Evolutionary conservation across 1,139 yeast species (phyloP).

Genomic region (Debaryomyces psychrophilus): DNA sequence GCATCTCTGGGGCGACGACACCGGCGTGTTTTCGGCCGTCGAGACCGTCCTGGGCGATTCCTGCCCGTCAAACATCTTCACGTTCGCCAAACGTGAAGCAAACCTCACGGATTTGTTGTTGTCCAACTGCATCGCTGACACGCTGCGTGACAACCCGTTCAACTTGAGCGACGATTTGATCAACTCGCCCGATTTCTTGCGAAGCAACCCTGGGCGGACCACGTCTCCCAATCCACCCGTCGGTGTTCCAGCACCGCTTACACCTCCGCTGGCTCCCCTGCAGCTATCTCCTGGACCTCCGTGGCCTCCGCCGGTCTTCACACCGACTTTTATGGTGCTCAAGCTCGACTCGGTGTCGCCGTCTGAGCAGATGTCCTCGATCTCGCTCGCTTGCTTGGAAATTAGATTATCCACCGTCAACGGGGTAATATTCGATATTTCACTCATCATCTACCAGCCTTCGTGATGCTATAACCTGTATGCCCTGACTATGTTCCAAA

Average conservation of each 20-base stretch:
- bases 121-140: constrained; percentile 31
- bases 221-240: background rate
- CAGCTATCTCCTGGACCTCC: background rate
- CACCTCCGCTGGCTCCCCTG: background rate
- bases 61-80: constrained; percentile 47
- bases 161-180: constrained; percentile 45
- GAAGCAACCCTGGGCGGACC: constrained; percentile 24
- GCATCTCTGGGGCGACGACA: constrained; percentile 34
- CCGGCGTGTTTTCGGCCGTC: constrained; percentile 35
- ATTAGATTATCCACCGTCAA: constrained; percentile 11
- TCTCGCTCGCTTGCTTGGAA: constrained; percentile 7
- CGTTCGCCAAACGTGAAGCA: constrained; percentile 39
- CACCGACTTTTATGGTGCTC: constrained; percentile 8
- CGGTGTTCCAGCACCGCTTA: background rate
- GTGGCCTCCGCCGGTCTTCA: background rate
- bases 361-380: constrained; percentile 1
- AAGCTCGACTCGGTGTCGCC: constrained; percentile 9
- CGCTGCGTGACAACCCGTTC: constrained; percentile 28
- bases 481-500: background rate
- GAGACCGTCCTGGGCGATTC: constrained; percentile 46
- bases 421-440: constrained; percentile 7
- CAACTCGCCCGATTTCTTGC: constrained; percentile 44
- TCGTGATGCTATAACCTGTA: background rate
- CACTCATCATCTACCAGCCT: constrained; percentile 1
- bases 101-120: constrained; percentile 39